Conservation (phyloP, 345 rosid genomes). For the Arabidopsis thaliana region DNA sequence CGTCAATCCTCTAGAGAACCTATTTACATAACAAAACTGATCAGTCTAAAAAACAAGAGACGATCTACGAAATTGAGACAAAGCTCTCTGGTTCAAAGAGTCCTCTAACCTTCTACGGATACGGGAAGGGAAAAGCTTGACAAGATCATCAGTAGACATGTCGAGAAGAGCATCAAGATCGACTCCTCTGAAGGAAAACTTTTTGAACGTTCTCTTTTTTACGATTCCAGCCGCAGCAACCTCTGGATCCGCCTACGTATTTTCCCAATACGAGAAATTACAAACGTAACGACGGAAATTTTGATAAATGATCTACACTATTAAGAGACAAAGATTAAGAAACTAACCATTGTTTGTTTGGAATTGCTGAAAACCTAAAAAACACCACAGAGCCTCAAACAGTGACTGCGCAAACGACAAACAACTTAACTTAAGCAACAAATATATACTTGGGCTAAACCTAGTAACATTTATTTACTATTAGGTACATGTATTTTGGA, state of each 20-base stretch:
- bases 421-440: conserved; percentile 24
- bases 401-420: conserved; percentile 23
- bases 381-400: not conserved
- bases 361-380: conserved; percentile 20
- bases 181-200: conserved; percentile 75
- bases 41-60: not conserved
- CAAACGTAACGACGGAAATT: not conserved
- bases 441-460: conserved; percentile 28
- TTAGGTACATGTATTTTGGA: not conserved
- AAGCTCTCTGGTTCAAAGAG: not conserved
- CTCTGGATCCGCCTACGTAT: conserved; percentile 53
- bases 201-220: conserved; percentile 81
- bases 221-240: conserved; percentile 52
- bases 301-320: not conserved
- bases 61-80: not conserved
- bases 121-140: conserved; percentile 65
- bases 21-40: conserved; percentile 18
- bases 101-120: conserved; percentile 64
- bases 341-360: conserved; percentile 17
- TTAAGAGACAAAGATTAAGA: not conserved
- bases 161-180: conserved; percentile 57
- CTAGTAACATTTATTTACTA: conserved; percentile 6
- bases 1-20: conserved; percentile 75
- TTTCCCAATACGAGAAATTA: not conserved
- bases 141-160: conserved; percentile 59